Conservation (phyloP, 2,329 filamentous ascomycete species). For the Colletotrichum navitas region DNA sequence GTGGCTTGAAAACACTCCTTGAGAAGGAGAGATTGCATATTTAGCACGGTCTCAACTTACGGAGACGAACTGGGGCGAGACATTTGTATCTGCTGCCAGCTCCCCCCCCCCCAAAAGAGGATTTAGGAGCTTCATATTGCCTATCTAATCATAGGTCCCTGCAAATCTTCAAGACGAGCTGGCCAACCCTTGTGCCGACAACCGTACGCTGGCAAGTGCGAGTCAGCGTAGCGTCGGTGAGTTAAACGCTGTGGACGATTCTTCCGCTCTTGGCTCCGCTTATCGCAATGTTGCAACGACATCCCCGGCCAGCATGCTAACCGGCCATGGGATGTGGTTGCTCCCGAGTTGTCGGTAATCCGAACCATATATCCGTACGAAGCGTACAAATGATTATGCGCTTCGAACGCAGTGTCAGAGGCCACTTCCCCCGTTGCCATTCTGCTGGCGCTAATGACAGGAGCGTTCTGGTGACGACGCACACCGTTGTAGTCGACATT, state of each 20-base stretch:
- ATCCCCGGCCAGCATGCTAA: neutral
- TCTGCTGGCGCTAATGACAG: neutral
- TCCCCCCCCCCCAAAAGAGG: slow-evolving; percentile 10
- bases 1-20: too few species aligned
- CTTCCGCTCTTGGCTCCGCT: neutral
- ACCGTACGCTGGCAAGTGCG: neutral
- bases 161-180: neutral
- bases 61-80: neutral
- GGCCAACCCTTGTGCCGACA: slow-evolving; percentile 8
- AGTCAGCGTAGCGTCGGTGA: slow-evolving; percentile 14
- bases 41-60: neutral
- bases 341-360: neutral
- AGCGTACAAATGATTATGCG: neutral
- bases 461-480: neutral
- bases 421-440: neutral
- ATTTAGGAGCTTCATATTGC: neutral
- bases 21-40: neutral
- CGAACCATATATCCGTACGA: neutral
- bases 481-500: neutral
- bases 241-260: neutral
- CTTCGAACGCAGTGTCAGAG: neutral
- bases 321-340: slow-evolving; percentile 12
- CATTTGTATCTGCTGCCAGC: neutral
- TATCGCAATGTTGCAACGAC: neutral
- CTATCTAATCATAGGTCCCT: neutral